phyloP scores from a whole-genome alignment of 129 eudicot genomes.

The Escallonia herrerae region DNA sequence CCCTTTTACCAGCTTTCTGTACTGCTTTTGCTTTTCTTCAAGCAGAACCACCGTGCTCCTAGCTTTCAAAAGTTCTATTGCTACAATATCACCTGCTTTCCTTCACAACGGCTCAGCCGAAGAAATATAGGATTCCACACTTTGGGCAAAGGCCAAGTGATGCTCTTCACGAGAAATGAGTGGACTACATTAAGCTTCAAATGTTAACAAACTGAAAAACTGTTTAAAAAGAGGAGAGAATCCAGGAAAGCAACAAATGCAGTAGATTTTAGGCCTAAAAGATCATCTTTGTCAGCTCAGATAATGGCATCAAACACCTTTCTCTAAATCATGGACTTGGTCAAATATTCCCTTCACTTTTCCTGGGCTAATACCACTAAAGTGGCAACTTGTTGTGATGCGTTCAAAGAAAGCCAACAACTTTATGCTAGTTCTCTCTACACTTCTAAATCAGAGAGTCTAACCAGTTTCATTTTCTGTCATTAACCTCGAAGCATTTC shows the following conservation, averaged over 20 bases:
- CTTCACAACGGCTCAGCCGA: not conserved
- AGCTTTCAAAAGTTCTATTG: not conserved
- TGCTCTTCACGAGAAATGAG: not conserved
- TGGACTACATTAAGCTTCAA: not conserved
- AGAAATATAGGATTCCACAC: constrained; percentile 3
- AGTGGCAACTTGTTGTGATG: constrained; percentile 27
- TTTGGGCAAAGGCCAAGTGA: not conserved
- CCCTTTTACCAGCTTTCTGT: constrained; percentile 5
- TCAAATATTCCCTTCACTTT: constrained; percentile 10
- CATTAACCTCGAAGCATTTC: not conserved
- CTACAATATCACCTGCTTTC: too few relatives aligned
- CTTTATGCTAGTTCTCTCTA: not conserved
- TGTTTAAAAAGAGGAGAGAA: constrained; percentile 8
- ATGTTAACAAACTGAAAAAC: not conserved
- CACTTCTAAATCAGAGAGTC: not conserved
- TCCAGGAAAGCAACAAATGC: constrained; percentile 18
- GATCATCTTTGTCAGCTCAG: constrained; percentile 32
- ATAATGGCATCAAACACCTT: constrained; percentile 23
- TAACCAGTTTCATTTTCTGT: not conserved
- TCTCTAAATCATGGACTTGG: constrained; percentile 14
- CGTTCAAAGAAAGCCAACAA: constrained; percentile 37
- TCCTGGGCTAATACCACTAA: constrained; percentile 17
- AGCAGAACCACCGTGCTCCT: constrained; percentile 9
- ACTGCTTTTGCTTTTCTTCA: constrained; percentile 15
- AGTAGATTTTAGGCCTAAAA: constrained; percentile 21